Conservation (phyloP, 176 grass and related monocot genomes). For the Otatea glauca region DNA sequence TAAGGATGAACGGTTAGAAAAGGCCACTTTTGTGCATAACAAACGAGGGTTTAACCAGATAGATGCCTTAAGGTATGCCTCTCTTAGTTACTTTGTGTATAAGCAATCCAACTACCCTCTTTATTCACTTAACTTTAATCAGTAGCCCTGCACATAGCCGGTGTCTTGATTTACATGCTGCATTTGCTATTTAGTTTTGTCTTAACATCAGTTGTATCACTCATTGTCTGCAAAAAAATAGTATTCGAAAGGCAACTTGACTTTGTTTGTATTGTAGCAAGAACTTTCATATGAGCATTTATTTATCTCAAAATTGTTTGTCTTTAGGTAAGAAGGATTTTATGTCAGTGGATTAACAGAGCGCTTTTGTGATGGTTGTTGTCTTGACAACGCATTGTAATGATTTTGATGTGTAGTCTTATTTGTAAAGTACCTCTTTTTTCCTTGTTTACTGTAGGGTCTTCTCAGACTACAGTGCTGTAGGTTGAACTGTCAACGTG, state of each 20-base stretch:
- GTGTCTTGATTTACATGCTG: not conserved
- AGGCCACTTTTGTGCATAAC: slow-evolving; percentile 51
- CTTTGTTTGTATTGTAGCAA: not conserved
- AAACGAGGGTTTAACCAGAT: slow-evolving; percentile 62
- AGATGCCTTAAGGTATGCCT: slow-evolving; percentile 62
- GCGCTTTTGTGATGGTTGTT: not conserved
- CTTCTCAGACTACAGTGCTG: not conserved
- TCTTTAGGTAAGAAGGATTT: not conserved
- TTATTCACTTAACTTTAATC: slow-evolving; percentile 20
- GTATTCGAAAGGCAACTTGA: not conserved
- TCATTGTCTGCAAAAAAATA: slow-evolving; percentile 26
- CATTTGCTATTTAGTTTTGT: slow-evolving; percentile 11
- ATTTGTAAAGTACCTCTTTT: not conserved
- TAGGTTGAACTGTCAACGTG: slow-evolving; percentile 13
- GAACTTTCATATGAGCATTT: not conserved
- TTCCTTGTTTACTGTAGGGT: not conserved
- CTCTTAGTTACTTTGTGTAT: slow-evolving; percentile 20
- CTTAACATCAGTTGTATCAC: not conserved
- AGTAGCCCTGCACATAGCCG: not conserved
- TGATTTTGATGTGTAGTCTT: slow-evolving; percentile 3
- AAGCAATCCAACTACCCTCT: not conserved
- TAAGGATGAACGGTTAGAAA: slow-evolving; percentile 49
- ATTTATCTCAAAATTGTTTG: not conserved
- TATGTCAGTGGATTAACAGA: not conserved
- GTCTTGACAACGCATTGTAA: not conserved